Conservation (phyloP, 306 rosid genomes). For the Quercus alba region DNA sequence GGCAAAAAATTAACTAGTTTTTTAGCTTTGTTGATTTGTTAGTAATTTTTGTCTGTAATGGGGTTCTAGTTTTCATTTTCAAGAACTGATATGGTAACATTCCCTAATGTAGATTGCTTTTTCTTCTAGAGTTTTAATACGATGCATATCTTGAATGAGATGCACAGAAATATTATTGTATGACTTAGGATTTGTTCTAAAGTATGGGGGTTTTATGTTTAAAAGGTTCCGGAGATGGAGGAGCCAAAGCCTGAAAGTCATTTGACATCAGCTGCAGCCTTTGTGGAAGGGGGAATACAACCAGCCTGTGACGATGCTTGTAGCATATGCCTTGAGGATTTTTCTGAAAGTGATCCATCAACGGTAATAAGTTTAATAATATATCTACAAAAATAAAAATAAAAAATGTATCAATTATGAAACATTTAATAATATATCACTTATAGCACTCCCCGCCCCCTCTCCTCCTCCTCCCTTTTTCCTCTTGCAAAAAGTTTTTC, state of each 20-base stretch:
- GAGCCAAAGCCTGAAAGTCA: slow-evolving; percentile 45
- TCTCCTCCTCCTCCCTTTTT: neutral
- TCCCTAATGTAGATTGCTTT: neutral
- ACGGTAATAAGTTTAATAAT: slow-evolving; percentile 41
- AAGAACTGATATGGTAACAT: neutral
- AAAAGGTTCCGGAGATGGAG: slow-evolving; percentile 52
- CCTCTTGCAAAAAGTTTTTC: neutral
- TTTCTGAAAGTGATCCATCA: slow-evolving; percentile 73
- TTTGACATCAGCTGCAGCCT: slow-evolving; percentile 78
- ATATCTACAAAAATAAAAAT: neutral
- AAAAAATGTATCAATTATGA: too few relatives aligned
- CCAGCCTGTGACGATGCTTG: slow-evolving; percentile 84
- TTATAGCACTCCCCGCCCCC: neutral
- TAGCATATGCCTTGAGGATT: slow-evolving; percentile 97
- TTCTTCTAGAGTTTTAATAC: slow-evolving; percentile 5
- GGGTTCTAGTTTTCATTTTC: neutral
- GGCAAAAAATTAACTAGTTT: neutral
- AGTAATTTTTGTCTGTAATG: neutral
- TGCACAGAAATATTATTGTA: neutral
- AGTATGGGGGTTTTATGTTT: slow-evolving; percentile 23
- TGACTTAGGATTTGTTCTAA: slow-evolving; percentile 7
- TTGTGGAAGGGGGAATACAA: slow-evolving; percentile 97
- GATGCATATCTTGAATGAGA: neutral
- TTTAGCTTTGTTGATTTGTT: neutral
- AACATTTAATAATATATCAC: neutral